Evolutionary conservation across 139 green algal genomes (phyloP), one percentile per base, ranked within the genome.

Genomic region (Auxenochlorella pyrenoidosa): DNA sequence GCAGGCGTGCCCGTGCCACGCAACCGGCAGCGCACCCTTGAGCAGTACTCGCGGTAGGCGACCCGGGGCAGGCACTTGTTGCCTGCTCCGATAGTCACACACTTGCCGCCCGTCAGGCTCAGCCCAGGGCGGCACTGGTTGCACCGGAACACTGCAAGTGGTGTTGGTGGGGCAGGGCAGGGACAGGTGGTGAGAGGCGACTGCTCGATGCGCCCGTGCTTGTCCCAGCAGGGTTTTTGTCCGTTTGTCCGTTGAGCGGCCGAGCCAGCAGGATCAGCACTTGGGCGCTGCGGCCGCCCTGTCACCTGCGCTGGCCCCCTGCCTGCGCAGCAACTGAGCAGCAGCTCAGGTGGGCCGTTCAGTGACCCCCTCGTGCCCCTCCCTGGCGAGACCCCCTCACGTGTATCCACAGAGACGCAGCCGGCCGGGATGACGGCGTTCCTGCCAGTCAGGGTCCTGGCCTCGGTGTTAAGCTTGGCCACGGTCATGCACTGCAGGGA

Each of bases 141-240:
- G 70, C 70, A 76, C 34, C 70, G 70, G 70, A 76, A 76, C 34
- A 76, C 70, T 76, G 70, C 36, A 30, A 15, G 70, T 21, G 70
- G 36, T 6, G 16, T 8, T 16, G 16, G 68, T n/a, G 15, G 68
- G 68, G 68, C n/a, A 24, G n/a, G 63, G 30, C 63, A 26, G 63
- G 28, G 63, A 13, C 2, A 26, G 24, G 26, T 22, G 28, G 28
- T n/a, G 28, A 22, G 3, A 12, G 22, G 4, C 4, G 4, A 26
- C 60, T 68, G 60, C 5, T 6, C 19, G 12, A 68, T 6, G 4
- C 16, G 60, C 60, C 10, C 34, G 0, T 76, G 34, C 70, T 28
- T 28, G n/a, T 13, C 15, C 15, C 16, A 32, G 70, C n/a, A 71
- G 63, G 13, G 5, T 13, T 16, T 26, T 4, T 71, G 63, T 4